Conservation (phyloP, 768 basidiomycete genomes). For the Chalciporus pseudorubinellus region DNA sequence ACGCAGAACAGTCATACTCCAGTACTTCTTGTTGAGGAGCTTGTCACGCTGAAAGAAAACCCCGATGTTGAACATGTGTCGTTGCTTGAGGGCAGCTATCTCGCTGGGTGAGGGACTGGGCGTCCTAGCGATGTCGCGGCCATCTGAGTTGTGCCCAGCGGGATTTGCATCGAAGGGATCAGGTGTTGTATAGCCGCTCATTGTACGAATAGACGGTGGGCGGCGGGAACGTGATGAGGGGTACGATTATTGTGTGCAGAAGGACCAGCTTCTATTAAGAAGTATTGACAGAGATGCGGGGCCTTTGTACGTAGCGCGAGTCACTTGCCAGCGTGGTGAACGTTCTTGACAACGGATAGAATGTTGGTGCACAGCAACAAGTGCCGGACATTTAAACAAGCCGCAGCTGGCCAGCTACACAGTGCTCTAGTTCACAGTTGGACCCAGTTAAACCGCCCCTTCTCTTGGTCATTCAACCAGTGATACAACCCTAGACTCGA, state of each 20-base stretch:
- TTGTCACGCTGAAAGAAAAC: constrained; percentile 44
- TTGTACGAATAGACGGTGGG: neutral
- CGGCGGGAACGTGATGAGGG: neutral
- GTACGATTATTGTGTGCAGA: neutral
- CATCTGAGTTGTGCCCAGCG: constrained; percentile 14
- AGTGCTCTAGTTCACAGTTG: too few species aligned
- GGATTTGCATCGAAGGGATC: constrained; percentile 11
- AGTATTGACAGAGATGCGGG: neutral
- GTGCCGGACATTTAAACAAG: neutral
- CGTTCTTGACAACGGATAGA: neutral
- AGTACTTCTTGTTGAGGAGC: constrained; percentile 55
- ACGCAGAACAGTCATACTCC: constrained; percentile 42
- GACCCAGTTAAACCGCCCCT: too few species aligned
- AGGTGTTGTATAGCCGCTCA: constrained; percentile 17
- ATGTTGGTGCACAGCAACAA: neutral
- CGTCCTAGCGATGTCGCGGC: constrained; percentile 36
- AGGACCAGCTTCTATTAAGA: constrained; percentile 3
- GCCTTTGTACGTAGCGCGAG: neutral
- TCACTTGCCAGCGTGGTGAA: too few species aligned
- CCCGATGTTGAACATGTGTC: constrained; percentile 46
- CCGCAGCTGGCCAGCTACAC: neutral
- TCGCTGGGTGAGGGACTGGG: constrained; percentile 69
- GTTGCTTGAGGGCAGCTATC: constrained; percentile 39
- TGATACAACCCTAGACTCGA: too few species aligned
- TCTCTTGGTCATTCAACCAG: too few species aligned